These are phyloP conservation scores for Dioscorea cayenensis DNA, from an alignment of 116 monocot genomes.

Conservation along the genomic window DNA sequence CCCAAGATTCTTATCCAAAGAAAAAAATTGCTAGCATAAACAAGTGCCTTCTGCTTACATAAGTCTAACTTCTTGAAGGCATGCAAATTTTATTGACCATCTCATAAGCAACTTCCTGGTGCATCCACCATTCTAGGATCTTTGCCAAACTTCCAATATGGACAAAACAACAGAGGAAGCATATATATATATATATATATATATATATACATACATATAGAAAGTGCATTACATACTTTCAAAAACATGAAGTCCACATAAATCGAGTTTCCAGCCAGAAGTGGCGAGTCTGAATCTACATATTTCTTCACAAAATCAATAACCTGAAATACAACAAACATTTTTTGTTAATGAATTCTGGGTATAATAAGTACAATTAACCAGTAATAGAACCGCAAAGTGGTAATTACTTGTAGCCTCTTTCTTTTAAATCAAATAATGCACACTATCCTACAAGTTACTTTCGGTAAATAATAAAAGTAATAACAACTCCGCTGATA, in stretches of 20 bases:
- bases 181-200: not conserved
- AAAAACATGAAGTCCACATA: conserved; percentile 74
- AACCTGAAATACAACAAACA: conserved; percentile 40
- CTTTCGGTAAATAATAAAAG: no score
- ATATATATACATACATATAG: no score
- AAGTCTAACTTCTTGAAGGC: no score
- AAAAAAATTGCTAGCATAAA: no score
- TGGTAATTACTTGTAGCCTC: not conserved
- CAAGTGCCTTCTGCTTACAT: no score
- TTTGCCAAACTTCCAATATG: not conserved
- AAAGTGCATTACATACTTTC: conserved; percentile 47
- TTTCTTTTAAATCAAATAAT: no score
- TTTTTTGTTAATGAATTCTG: not conserved
- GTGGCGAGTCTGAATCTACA: conserved; percentile 39
- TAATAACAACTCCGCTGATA: no score
- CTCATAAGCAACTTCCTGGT: no score
- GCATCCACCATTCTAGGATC: no score
- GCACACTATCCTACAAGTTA: no score
- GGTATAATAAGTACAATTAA: not conserved
- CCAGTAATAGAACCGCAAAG: not conserved
- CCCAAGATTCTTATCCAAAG: no score
- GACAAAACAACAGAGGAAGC: not conserved
- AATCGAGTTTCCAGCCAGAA: conserved; percentile 88
- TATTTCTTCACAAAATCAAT: conserved; percentile 75
- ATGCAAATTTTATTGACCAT: no score